Conservation (phyloP, 1,284 basidiomycete genomes). For the Cryptococcus sp. region DNA sequence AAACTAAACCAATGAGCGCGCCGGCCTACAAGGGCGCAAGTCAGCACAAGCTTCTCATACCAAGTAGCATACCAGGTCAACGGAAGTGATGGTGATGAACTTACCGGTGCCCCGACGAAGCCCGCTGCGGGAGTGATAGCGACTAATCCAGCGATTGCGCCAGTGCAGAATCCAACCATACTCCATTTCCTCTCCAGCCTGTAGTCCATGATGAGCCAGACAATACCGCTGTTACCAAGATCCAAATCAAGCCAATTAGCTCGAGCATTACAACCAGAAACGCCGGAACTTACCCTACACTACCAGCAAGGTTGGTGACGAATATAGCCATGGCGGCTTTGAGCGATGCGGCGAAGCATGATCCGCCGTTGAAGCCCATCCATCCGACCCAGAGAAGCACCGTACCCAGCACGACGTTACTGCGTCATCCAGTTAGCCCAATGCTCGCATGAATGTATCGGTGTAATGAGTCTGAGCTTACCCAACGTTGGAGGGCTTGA, state of each 20-base stretch:
- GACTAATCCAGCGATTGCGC: constrained; percentile 72
- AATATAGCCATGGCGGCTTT: constrained; percentile 83
- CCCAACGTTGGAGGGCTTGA: constrained; percentile 90
- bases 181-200: constrained; percentile 73
- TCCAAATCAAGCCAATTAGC: not conserved
- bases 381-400: constrained; percentile 88
- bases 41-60: constrained; percentile 19
- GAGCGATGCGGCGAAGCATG: constrained; percentile 86
- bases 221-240: constrained; percentile 65
- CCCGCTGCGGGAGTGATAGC: constrained; percentile 70
- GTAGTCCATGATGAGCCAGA: constrained; percentile 89
- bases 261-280: not conserved
- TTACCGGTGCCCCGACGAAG: constrained; percentile 51
- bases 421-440: constrained; percentile 5
- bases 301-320: constrained; percentile 71
- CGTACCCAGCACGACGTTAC: constrained; percentile 80
- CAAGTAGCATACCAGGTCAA: constrained; percentile 48
- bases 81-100: constrained; percentile 55
- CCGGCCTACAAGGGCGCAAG: constrained; percentile 58
- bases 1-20: constrained; percentile 73
- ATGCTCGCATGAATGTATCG: not conserved
- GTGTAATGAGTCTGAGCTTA: constrained; percentile 9
- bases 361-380: constrained; percentile 64
- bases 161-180: constrained; percentile 83
- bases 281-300: constrained; percentile 30